Evolutionary conservation across 1,284 basidiomycete species (phyloP), one percentile per base, ranked within the genome.

Genomic region (Fomitopsis schrenkii): DNA sequence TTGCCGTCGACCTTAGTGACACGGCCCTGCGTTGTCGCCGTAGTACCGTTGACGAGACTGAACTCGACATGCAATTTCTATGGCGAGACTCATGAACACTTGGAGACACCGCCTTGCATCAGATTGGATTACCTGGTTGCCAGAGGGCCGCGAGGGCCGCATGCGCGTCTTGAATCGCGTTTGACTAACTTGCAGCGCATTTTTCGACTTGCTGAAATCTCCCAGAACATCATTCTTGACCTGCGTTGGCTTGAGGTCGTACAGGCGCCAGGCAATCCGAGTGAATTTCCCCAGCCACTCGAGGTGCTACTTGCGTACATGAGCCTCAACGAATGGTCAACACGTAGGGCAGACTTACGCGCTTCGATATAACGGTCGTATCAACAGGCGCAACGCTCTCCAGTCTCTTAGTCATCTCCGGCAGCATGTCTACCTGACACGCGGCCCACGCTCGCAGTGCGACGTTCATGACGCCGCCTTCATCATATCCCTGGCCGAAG

Each of bases 181-280:
- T 28, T 62, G 62, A 17, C 62, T 40, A 8, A 72, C 26, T 0
- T 64, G 26, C 6, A 71, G 26, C 1, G 55, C 36, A 12, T 67
- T 69, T 19, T 57, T 58, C 8, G 57, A 57, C 33, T 42, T 6
- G 2, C 35, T 53, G 15, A 62, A 62, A 2, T 67, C 52, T 1
- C 30, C 15, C 3, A 46, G 48, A 28, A 73, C 64, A 41, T 74
- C 72, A 62, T 73, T 72, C 44, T 69, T 69, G n/a, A 65, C 45
- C 22, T 42, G 57, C 0, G 61, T 68, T 0, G 73, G 73, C 63
- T 71, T 71, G 45, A 69, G 40, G 0, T 62, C 63, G 26, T 67
- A 59, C 1, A 72, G 55, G 0, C 64, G 65, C 28, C 67, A 67
- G 3, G 64, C 54, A 53, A 67, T 65, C 30, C 67, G 64, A 10